Evolutionary conservation across 2,329 filamentous ascomycete species (phyloP).

Genomic region (Sporothrix pallida): DNA sequence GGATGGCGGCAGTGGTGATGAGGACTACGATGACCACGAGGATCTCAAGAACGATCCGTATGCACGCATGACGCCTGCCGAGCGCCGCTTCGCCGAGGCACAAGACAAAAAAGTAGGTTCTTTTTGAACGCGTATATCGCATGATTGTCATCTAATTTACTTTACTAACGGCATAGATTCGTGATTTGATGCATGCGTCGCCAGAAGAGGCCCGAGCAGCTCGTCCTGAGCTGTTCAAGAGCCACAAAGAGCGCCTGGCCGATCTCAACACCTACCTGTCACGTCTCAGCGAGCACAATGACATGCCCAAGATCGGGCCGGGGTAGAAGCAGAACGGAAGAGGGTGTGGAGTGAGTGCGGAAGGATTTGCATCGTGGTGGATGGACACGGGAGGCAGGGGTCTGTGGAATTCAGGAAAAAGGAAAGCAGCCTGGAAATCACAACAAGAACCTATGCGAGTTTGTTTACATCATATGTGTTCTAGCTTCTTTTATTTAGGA

Average conservation of each 20-base stretch:
- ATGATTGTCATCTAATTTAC: background rate
- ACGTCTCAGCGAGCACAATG: conserved; percentile 92
- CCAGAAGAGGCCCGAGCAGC: conserved; percentile 47
- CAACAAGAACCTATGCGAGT: background rate
- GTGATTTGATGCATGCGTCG: conserved; percentile 71
- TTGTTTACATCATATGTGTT: background rate
- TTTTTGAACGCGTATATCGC: too few species aligned
- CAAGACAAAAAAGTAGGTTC: conserved; percentile 69
- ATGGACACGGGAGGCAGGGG: background rate
- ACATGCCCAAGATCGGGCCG: conserved; percentile 79
- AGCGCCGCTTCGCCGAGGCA: conserved; percentile 79
- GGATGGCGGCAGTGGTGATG: conserved; percentile 34
- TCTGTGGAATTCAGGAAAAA: conserved; percentile 13
- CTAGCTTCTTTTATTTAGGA: background rate
- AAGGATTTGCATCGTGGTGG: background rate
- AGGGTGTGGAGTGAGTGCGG: background rate
- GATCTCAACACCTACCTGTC: conserved; percentile 94
- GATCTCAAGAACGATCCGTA: conserved; percentile 41
- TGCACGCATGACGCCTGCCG: conserved; percentile 79
- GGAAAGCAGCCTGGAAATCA: background rate
- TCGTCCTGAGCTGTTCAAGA: conserved; percentile 83
- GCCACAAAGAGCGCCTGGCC: conserved; percentile 95
- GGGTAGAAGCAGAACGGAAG: conserved; percentile 48
- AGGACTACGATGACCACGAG: conserved; percentile 41
- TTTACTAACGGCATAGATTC: conserved; percentile 66